Evolutionary conservation across 2,329 filamentous ascomycete genomes (phyloP).

Genomic region (Hypomyces rosellus): DNA sequence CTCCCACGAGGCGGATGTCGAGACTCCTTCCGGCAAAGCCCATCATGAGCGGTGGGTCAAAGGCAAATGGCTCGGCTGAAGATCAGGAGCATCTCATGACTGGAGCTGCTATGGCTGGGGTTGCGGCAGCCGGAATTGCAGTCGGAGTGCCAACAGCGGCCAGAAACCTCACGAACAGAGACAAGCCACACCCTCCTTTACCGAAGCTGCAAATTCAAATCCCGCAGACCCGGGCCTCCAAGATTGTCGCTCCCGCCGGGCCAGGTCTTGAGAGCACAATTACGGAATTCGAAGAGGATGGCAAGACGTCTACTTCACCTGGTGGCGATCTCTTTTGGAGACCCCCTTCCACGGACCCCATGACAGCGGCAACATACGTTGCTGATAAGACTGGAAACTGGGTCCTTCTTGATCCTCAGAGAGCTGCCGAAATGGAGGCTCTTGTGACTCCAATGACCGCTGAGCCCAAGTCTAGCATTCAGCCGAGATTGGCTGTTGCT

Average conservation of each 20-base stretch:
- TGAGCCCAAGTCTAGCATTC: constrained; percentile 5
- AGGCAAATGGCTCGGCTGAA: background rate
- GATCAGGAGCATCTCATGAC: background rate
- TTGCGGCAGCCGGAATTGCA: background rate
- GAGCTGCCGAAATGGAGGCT: constrained; percentile 21
- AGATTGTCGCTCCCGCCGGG: constrained; percentile 2
- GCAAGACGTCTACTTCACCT: constrained; percentile 29
- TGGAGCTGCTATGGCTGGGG: background rate
- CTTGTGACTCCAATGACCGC: constrained; percentile 12
- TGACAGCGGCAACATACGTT: constrained; percentile 41
- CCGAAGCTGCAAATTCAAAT: constrained; percentile 25
- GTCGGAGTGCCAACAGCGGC: background rate
- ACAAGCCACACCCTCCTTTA: constrained; percentile 16
- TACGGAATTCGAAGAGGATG: constrained; percentile 49
- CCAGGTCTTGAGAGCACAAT: constrained; percentile 36
- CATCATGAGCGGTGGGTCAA: constrained; percentile 26
- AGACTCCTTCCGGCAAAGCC: constrained; percentile 42
- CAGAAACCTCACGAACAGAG: constrained; percentile 7
- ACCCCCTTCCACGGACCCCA: constrained; percentile 39
- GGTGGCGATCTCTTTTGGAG: constrained; percentile 42
- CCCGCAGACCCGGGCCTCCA: constrained; percentile 5
- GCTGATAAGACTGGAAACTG: constrained; percentile 49
- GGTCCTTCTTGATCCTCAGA: constrained; percentile 38
- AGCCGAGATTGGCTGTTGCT: constrained; percentile 3
- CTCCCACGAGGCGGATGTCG: constrained; percentile 30